Evolutionary conservation across 306 rosid species (phyloP).

Genomic region (Citrullus colocynthis): DNA sequence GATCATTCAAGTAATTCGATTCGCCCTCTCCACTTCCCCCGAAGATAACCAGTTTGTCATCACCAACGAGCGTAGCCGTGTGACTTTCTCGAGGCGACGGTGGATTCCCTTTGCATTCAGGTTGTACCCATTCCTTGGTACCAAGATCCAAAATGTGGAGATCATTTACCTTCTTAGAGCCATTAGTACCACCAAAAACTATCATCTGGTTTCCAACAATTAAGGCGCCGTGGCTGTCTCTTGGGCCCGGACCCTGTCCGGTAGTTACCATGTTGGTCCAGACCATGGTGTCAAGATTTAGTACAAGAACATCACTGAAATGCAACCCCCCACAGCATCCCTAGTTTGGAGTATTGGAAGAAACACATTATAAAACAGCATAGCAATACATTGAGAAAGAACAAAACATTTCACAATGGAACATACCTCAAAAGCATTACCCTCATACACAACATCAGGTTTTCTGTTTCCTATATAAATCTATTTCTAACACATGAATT

Average conservation of each 20-base stretch:
- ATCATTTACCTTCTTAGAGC: conserved; percentile 76
- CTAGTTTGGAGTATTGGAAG: conserved; percentile 15
- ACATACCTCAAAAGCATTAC: neutral
- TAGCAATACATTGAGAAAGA: neutral
- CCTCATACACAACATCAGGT: neutral
- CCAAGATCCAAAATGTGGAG: conserved; percentile 56
- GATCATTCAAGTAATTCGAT: conserved; percentile 69
- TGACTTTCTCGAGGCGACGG: conserved; percentile 95
- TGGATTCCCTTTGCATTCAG: conserved; percentile 56
- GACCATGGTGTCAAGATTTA: conserved; percentile 58
- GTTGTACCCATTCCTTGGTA: conserved; percentile 60
- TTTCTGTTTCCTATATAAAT: neutral
- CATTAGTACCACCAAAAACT: conserved; percentile 94
- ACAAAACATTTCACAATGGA: neutral
- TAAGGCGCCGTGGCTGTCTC: conserved; percentile 88
- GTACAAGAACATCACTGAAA: conserved; percentile 66
- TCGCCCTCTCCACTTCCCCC: conserved; percentile 99
- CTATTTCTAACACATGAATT: neutral
- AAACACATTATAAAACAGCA: conserved; percentile 1
- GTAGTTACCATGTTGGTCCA: conserved; percentile 56
- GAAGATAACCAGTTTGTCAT: conserved; percentile 55
- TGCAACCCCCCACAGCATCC: conserved; percentile 96
- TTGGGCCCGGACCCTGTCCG: conserved; percentile 81
- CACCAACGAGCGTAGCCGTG: conserved; percentile 60
- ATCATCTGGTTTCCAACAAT: conserved; percentile 55